phyloP scores from a whole-genome alignment of 202 grass and related monocot species.

The Tripidium arundinaceum region DNA sequence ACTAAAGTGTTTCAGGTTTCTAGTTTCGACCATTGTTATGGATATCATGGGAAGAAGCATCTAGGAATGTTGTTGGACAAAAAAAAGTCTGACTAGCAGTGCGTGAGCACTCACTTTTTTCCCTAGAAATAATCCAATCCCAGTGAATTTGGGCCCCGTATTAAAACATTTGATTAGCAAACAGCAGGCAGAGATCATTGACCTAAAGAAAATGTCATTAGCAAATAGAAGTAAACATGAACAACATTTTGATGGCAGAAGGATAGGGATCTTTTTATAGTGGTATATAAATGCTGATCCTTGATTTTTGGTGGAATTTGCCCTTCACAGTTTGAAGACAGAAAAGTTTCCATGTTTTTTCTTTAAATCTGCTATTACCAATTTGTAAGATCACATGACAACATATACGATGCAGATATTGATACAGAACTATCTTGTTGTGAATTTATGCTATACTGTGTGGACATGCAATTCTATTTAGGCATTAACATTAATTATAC shows the following conservation, averaged over 20 bases:
- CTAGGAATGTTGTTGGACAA: neutral
- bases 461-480: neutral
- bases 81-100: neutral
- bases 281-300: too few relatives aligned
- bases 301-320: neutral
- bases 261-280: neutral
- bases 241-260: neutral
- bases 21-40: neutral
- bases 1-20: neutral
- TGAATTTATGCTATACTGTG: slow-evolving; percentile 11
- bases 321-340: neutral
- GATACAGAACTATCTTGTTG: neutral
- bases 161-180: neutral
- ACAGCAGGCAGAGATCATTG: neutral
- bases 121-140: neutral
- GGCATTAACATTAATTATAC: slow-evolving; percentile 13
- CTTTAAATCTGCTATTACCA: neutral
- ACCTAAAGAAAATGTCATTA: neutral
- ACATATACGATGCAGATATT: neutral
- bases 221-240: neutral
- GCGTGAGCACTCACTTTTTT: neutral
- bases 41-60: neutral
- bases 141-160: neutral
- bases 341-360: neutral
- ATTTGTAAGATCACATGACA: neutral